Base-by-base conservation (phyloP, 148 eudicot species). In the Euryodendron excelsum region DNA sequence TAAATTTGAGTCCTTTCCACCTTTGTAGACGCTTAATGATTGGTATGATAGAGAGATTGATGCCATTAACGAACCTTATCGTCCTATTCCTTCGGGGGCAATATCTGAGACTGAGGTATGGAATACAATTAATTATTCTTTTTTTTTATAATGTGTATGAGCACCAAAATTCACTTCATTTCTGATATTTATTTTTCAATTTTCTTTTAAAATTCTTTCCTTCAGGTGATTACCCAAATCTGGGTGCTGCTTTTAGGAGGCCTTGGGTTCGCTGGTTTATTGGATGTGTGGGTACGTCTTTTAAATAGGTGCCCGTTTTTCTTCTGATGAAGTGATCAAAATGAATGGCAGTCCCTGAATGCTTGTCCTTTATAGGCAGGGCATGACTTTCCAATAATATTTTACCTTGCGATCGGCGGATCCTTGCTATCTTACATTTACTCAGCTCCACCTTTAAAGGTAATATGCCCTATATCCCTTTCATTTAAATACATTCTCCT, bases 21-120 rank as follows among this genome's bases (percentile, higher is more conserved):
- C 48, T 60, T 82, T 89, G n/a, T 80, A 95, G 98, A 93, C 98
- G 12, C 78, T 93, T 66, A 95, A 95, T 87, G 99, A 95, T 83
- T 95, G 99, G 99, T 95, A 93, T 77, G 99, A 95, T 77, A 90
- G 97, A 84, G 98, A 93, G 27, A 93, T 95, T 75, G 98, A 93
- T 89, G 98, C 99, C 52, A 95, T 93, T 77, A 95, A 95, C 80
- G 97, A 95, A 86, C 99, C 99, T 66, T 95, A 95, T 78, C 98
- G 98, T 79, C 98, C 98, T 41, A 95, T 95, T 78, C 99, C 98
- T 47, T 95, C 98, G 12, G 99, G 99, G 71, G 99, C 89, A 70
- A 90, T 96, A 82, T 83, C 91, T 27, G 98, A 90, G 88, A 85
- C 86, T 72, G 99, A 95, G 93, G 98, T 95, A 81, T 62, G 73